Conservation (phyloP, 225 moss, liverwort and hornwort genomes). For the Straminergon stramineum region DNA sequence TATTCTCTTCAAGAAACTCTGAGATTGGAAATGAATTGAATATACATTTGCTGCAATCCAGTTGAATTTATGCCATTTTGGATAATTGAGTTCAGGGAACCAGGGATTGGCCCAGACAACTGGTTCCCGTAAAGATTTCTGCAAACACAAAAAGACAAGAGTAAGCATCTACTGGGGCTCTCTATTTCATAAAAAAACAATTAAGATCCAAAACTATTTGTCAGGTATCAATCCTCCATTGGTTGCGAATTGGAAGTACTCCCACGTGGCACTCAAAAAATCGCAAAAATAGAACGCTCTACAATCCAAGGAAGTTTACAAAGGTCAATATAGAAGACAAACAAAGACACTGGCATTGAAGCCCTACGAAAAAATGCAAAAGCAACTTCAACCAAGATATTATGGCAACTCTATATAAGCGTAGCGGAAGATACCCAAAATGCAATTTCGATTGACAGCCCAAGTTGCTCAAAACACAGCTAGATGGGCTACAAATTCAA, state of each 20-base stretch:
- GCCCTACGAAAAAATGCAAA: not conserved
- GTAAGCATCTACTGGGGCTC: not conserved
- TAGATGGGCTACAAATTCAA: not conserved
- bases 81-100: not conserved
- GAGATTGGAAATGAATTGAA: not conserved
- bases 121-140: slow-evolving; percentile 53
- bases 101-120: slow-evolving; percentile 32
- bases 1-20: not conserved
- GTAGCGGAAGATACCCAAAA: not conserved
- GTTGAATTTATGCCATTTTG: not conserved
- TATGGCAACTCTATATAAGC: not conserved
- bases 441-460: too few species aligned
- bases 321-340: too few species aligned
- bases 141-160: not conserved
- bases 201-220: not conserved
- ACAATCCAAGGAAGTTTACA: not conserved
- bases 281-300: not conserved
- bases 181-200: not conserved
- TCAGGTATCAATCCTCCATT: not conserved
- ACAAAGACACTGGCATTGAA: not conserved
- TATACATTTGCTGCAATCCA: slow-evolving; percentile 45
- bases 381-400: not conserved
- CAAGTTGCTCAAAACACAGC: not conserved
- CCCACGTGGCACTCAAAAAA: not conserved
- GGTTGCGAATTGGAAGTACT: not conserved